Evolutionary conservation across 306 rosid species (phyloP).

Genomic region (Fagus crenata): DNA sequence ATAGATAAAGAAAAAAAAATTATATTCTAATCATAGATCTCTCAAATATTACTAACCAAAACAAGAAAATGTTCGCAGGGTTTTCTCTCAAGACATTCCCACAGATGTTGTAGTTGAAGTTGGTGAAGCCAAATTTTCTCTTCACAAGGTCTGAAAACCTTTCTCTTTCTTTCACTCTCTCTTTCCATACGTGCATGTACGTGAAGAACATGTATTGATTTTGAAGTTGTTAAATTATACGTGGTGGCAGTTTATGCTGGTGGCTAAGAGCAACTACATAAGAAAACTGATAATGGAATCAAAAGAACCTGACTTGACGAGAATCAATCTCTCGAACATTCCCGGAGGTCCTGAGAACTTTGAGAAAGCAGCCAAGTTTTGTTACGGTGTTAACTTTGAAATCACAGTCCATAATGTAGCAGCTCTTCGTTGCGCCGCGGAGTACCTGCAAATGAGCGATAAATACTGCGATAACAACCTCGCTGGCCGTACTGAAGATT

Average conservation of each 20-base stretch:
- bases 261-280: slow-evolving; percentile 81
- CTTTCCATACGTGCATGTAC: not conserved
- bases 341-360: slow-evolving; percentile 89
- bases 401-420: slow-evolving; percentile 76
- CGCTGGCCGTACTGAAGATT: slow-evolving; percentile 66
- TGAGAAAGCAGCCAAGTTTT: slow-evolving; percentile 89
- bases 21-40: no score
- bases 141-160: slow-evolving; percentile 65
- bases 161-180: no score
- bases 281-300: slow-evolving; percentile 70
- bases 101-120: slow-evolving; percentile 64
- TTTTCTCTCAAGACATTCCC: slow-evolving; percentile 77
- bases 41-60: no score
- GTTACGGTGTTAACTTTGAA: slow-evolving; percentile 89
- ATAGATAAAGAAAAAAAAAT: not conserved
- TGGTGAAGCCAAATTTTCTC: slow-evolving; percentile 71
- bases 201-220: not conserved
- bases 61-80: slow-evolving; percentile 42
- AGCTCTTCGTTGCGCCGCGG: slow-evolving; percentile 76
- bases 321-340: slow-evolving; percentile 56
- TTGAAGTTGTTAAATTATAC: not conserved
- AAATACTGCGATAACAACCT: slow-evolving; percentile 68
- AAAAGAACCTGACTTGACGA: slow-evolving; percentile 56
- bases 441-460: slow-evolving; percentile 76
- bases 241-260: slow-evolving; percentile 69